A percentile compares a stretch with the other conserved stretches of the same genome.
These are phyloP conservation scores for Trifolium repens DNA, from an alignment of 306 rosid genomes.

Conservation along the genomic window DNA sequence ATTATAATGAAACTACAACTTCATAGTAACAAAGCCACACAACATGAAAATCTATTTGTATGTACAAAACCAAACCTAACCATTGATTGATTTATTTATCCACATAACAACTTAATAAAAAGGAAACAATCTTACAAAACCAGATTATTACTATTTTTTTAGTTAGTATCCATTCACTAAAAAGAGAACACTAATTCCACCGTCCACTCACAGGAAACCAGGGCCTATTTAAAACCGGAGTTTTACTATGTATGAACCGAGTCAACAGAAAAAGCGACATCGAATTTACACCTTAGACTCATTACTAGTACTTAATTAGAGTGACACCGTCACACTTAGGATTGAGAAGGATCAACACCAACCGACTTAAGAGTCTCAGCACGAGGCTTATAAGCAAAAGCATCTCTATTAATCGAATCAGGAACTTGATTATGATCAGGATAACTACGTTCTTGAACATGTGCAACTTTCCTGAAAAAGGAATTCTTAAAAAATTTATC, in stretches of 20 bases:
- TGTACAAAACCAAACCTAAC: not conserved
- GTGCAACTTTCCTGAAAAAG: slow-evolving; percentile 78
- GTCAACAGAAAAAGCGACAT: too few species aligned
- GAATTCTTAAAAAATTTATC: slow-evolving; percentile 46
- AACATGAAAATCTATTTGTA: not conserved
- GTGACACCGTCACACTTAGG: not conserved
- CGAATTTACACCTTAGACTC: not conserved
- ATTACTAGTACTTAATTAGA: not conserved
- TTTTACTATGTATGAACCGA: too few species aligned
- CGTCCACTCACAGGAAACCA: too few species aligned
- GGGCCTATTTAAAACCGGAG: too few species aligned
- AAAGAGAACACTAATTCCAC: too few species aligned
- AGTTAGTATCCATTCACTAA: too few species aligned
- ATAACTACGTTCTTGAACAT: slow-evolving; percentile 54
- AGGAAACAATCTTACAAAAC: not conserved
- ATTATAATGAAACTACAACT: too few species aligned
- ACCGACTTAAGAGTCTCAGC: slow-evolving; percentile 59
- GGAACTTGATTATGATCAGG: slow-evolving; percentile 45
- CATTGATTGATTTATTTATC: not conserved
- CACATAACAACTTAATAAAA: not conserved
- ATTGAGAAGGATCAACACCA: slow-evolving; percentile 58
- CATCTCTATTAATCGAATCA: slow-evolving; percentile 51
- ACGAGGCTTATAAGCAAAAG: slow-evolving; percentile 46
- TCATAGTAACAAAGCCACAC: too few species aligned
- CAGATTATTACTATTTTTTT: not conserved